These are phyloP conservation scores for Asterophora lycoperdoides DNA, from an alignment of 768 basidiomycete genomes.

Conservation along the genomic window DNA sequence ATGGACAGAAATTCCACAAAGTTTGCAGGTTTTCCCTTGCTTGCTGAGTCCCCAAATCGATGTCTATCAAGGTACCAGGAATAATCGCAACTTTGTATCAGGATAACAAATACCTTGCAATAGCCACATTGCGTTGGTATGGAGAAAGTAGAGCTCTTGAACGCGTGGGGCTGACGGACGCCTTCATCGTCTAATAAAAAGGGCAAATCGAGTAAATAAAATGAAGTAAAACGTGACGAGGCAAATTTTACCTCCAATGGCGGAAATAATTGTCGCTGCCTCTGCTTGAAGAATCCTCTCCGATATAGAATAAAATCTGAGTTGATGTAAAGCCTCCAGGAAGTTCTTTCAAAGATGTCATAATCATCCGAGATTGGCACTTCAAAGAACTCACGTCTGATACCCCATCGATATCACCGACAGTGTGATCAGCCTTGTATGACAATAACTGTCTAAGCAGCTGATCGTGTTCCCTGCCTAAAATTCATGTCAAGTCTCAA, in stretches of 20 bases:
- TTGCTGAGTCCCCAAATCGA: slow-evolving; percentile 87
- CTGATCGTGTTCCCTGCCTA: slow-evolving; percentile 55
- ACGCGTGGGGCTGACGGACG: slow-evolving; percentile 63
- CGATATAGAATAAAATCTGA: slow-evolving; percentile 49
- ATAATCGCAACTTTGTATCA: background rate
- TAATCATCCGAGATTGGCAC: slow-evolving; percentile 10
- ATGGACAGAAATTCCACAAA: slow-evolving; percentile 77
- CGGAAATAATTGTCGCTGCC: slow-evolving; percentile 51
- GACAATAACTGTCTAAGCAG: slow-evolving; percentile 41
- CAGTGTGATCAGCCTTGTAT: slow-evolving; percentile 43
- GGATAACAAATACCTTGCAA: slow-evolving; percentile 55
- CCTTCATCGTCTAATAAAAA: slow-evolving; percentile 64
- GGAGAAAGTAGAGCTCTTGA: slow-evolving; percentile 83
- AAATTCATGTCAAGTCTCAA: slow-evolving; percentile 9
- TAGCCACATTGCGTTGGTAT: slow-evolving; percentile 80
- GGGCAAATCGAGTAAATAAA: slow-evolving; percentile 5
- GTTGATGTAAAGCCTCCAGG: slow-evolving; percentile 60
- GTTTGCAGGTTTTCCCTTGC: slow-evolving; percentile 80
- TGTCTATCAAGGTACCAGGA: slow-evolving; percentile 37
- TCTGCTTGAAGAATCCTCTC: slow-evolving; percentile 60
- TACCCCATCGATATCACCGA: slow-evolving; percentile 56
- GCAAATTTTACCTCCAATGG: slow-evolving; percentile 55
- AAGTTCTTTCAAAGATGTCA: slow-evolving; percentile 46
- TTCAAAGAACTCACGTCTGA: slow-evolving; percentile 44
- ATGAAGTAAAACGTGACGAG: background rate